Evolutionary conservation across 1,139 yeast species (phyloP).

Genomic region (Geotrichum macrosporum): DNA sequence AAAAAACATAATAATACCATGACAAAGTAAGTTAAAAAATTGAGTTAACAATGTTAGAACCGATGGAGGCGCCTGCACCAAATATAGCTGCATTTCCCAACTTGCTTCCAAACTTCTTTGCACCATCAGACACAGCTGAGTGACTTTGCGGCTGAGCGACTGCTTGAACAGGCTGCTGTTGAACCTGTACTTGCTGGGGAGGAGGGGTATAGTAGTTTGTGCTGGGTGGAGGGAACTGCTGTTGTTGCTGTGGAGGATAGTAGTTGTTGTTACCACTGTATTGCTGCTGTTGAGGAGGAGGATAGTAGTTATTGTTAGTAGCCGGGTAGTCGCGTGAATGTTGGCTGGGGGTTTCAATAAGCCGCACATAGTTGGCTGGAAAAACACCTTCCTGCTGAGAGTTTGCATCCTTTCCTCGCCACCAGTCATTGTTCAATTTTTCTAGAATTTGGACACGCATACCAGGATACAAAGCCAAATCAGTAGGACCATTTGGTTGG

Average conservation of each 20-base stretch:
- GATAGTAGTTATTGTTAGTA: slow-evolving; percentile 9
- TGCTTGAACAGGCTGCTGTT: slow-evolving; percentile 19
- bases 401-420: slow-evolving; percentile 61
- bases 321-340: neutral
- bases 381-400: slow-evolving; percentile 69
- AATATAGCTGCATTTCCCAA: slow-evolving; percentile 89
- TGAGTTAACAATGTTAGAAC: slow-evolving; percentile 78
- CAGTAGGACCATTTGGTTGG: slow-evolving; percentile 65
- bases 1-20: no score
- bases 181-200: slow-evolving; percentile 12
- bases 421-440: slow-evolving; percentile 82
- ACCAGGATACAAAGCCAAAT: slow-evolving; percentile 59
- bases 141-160: slow-evolving; percentile 21
- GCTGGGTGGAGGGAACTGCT: slow-evolving; percentile 22
- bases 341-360: neutral
- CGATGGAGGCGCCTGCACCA: slow-evolving; percentile 97
- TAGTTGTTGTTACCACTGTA: slow-evolving; percentile 20
- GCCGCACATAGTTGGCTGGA: slow-evolving; percentile 77
- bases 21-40: slow-evolving; percentile 67
- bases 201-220: slow-evolving; percentile 21
- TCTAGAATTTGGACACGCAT: slow-evolving; percentile 66
- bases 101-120: slow-evolving; percentile 73
- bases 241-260: slow-evolving; percentile 13
- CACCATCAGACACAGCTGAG: slow-evolving; percentile 34
- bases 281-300: slow-evolving; percentile 17